Evolutionary conservation across 768 basidiomycete genomes (phyloP), one percentile per base, ranked within the genome.

Genomic region (Butyriboletus loyo): DNA sequence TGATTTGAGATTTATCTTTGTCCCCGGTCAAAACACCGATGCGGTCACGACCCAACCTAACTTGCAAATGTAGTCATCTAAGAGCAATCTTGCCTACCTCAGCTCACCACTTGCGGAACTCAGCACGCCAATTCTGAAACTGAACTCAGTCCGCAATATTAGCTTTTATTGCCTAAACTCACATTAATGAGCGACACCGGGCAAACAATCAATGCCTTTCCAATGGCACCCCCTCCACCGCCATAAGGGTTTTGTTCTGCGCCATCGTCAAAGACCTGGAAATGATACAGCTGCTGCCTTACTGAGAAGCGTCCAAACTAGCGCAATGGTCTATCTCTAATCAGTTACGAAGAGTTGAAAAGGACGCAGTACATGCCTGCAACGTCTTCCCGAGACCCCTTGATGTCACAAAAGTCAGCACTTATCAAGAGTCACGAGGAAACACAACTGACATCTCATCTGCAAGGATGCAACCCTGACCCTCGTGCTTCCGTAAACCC

Each of bases 301-400:
- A 94, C 94, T 90, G 19, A 99, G 78, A 10, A 99, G 73, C 0
- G 93, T 98, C 88, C 92, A 94, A 8, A 98, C 75, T 14, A 99
- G 78, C n/a, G 86, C 76, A 49, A 99, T 95, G 0, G 95, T 95
- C 84, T 45, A 67, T 52, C 14, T 38, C 27, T 8, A 30, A 41
- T 71, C 17, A 63, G 46, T 38, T 9, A 46, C 19, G 27, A 31
- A 22, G 30, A 45, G 42, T 42, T 46, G 35, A 19, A 53, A 32
- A 22, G 4, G 17, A 49, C 19, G 32, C 13, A 27, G 27, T 35
- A 36, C 67, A 47, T 45, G 81, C 88, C 75, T 92, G 90, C 8
- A 93, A 71, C 1, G 94, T 97, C 75, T 99, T 99, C n/a, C 97
- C 97, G 45, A 99, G 81, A 45, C 96, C 96, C 95, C 95, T 87